Conservation (phyloP, 73 alveolate species). For the Halteria grandinella region DNA sequence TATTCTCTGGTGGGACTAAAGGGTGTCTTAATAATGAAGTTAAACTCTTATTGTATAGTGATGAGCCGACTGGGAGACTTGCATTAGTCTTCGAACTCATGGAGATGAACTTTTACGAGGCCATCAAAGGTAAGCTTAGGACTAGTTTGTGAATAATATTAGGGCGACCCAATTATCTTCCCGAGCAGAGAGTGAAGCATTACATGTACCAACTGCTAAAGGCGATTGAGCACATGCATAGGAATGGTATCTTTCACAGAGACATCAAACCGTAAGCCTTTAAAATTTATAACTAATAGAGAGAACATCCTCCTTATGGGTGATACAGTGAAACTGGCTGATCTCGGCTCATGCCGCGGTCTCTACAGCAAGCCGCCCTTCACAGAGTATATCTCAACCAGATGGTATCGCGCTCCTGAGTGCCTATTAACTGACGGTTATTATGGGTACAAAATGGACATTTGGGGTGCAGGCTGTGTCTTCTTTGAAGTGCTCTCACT, state of each 20-base stretch:
- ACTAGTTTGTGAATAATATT: conserved; percentile 16
- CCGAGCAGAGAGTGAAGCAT: conserved; percentile 88
- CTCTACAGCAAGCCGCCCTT: conserved; percentile 93
- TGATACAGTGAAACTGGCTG: conserved; percentile 85
- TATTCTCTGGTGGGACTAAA: too few species aligned
- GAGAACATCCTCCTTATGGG: conserved; percentile 63
- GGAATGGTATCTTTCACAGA: conserved; percentile 95
- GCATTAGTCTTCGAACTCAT: conserved; percentile 97
- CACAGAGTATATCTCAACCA: conserved; percentile 87
- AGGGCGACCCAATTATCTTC: conserved; percentile 71
- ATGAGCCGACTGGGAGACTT: conserved; percentile 98
- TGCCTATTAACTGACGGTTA: conserved; percentile 84
- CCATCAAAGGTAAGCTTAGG: conserved; percentile 83
- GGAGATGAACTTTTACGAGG: conserved; percentile 97
- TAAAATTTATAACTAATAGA: not conserved
- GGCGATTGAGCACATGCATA: conserved; percentile 97
- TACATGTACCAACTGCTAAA: conserved; percentile 89
- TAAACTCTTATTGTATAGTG: conserved; percentile 70
- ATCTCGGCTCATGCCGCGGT: conserved; percentile 94
- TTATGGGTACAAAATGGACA: conserved; percentile 89
- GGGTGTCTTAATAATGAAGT: not conserved
- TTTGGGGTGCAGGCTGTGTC: conserved; percentile 91
- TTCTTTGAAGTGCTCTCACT: conserved; percentile 92
- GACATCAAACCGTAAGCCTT: conserved; percentile 86
- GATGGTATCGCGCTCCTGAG: conserved; percentile 90